These are phyloP conservation scores for Zygosaccharomyces gambellarensis DNA, from an alignment of 805 yeast species.

Conservation along the genomic window DNA sequence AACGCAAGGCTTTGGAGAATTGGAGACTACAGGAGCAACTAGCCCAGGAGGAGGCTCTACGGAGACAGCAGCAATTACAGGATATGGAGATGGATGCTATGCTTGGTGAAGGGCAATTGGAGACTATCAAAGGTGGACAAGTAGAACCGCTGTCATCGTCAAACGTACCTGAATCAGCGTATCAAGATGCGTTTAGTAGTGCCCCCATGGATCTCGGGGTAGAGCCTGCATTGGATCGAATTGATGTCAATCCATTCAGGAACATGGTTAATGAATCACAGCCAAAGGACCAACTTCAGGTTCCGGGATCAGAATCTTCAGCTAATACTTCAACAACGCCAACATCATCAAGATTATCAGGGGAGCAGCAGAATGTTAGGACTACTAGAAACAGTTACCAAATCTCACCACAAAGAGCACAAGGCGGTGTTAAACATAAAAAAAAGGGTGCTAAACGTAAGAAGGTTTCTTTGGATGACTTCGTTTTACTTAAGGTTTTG, in stretches of 20 bases:
- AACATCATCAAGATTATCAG: not conserved
- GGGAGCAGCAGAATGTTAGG: constrained; percentile 8
- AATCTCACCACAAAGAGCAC: constrained; percentile 26
- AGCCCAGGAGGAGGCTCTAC: constrained; percentile 16
- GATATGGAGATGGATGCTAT: constrained; percentile 5
- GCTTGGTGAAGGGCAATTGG: constrained; percentile 3
- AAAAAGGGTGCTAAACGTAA: constrained; percentile 43
- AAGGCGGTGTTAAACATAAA: constrained; percentile 21
- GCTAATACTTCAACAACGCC: not conserved
- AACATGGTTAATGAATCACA: constrained; percentile 23
- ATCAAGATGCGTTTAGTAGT: constrained; percentile 9
- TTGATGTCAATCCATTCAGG: constrained; percentile 23
- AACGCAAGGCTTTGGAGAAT: constrained; percentile 8
- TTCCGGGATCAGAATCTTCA: not conserved
- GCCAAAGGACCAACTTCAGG: constrained; percentile 16
- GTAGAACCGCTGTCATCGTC: constrained; percentile 9
- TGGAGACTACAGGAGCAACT: constrained; percentile 13
- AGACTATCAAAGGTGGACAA: constrained; percentile 7
- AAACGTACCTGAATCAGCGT: not conserved
- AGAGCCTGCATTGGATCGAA: constrained; percentile 4
- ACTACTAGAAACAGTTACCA: constrained; percentile 11
- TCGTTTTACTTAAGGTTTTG: constrained; percentile 86
- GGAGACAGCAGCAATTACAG: constrained; percentile 2
- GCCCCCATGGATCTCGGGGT: not conserved
- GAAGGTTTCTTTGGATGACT: constrained; percentile 89